phyloP scores from a whole-genome alignment of 192 early-diverging fungal genomes.

The Rhizophagus prolifer region DNA sequence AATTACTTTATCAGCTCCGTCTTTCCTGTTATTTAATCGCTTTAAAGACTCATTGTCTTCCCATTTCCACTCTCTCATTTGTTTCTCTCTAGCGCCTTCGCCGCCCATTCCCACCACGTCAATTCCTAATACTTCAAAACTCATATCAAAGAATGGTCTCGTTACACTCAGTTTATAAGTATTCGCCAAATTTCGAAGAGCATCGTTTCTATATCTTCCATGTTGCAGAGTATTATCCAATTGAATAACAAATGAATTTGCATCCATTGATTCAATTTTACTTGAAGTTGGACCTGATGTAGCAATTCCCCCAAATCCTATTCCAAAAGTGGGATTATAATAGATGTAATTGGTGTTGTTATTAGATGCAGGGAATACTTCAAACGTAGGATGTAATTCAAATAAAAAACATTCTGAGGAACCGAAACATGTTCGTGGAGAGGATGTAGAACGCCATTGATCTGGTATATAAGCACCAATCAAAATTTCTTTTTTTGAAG shows the following conservation, averaged over 20 bases:
- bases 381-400: slow-evolving; percentile 50
- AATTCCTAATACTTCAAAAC: slow-evolving; percentile 39
- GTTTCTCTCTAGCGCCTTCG: slow-evolving; percentile 40
- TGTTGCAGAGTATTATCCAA: slow-evolving; percentile 49
- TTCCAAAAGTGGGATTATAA: slow-evolving; percentile 34
- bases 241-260: slow-evolving; percentile 39
- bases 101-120: slow-evolving; percentile 56
- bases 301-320: slow-evolving; percentile 34
- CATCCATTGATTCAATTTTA: slow-evolving; percentile 33
- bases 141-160: slow-evolving; percentile 30
- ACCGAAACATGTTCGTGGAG: slow-evolving; percentile 46
- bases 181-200: not conserved
- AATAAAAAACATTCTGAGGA: slow-evolving; percentile 43
- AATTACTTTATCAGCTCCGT: not conserved
- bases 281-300: slow-evolving; percentile 9
- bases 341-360: slow-evolving; percentile 30
- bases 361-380: slow-evolving; percentile 39
- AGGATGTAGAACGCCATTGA: slow-evolving; percentile 42
- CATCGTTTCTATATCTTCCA: slow-evolving; percentile 46
- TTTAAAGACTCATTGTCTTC: slow-evolving; percentile 44
- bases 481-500: slow-evolving; percentile 26
- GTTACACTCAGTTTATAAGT: slow-evolving; percentile 30
- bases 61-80: slow-evolving; percentile 52
- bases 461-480: slow-evolving; percentile 53
- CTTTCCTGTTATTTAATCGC: not conserved